Base-by-base conservation (phyloP, 1,284 basidiomycete species). In the Leccinum subrobustum region DNA sequence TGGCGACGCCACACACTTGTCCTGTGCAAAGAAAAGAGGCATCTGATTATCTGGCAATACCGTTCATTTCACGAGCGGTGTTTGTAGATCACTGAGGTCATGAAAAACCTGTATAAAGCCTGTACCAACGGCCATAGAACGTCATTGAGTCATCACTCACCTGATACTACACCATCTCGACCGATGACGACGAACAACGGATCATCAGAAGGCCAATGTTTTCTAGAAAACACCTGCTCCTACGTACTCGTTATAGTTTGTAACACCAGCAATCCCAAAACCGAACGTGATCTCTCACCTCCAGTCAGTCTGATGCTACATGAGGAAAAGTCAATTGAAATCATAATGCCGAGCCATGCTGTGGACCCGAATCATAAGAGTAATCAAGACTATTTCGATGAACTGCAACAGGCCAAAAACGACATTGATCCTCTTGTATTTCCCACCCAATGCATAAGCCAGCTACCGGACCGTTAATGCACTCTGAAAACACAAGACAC, bases 41-140 rank as follows among this genome's bases (percentile, higher is more conserved):
- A 9, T 1, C 2, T 35, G 33, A 23, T 60, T 44, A 60, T 35
- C 33, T 33, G 31, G 7, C 14, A 39, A 18, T 11, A 6, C n/a
- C 2, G 23, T 60, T 52, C 23, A 51, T 12, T 59, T 27, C 14
- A 20, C 56, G 52, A 50, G n/a, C 20, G 27, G 16, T 20, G 3
- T 25, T n/a, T 5, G 20, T 20, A 18, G 68, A 78, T 61, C 54
- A 86, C 88, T 89, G 37, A 91, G 71, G 4, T 88, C 88, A 31
- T 92, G 82, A 71, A 92, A 90, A 47, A 95, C 76, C 69, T 93
- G 91, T 44, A 83, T 85, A 69, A 95, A 92, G 0, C 91, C 92
- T 6, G 91, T 94, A 0, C 89, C 91, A 3, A 93, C 84, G 4
- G 92, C 92, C 76, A 93, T 86, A 44, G 81, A 78, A 7, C 79